Evolutionary conservation across 352 stramenopile genomes (phyloP), one percentile per base, ranked within the genome.

Genomic region (Phytophthora pistaciae): DNA sequence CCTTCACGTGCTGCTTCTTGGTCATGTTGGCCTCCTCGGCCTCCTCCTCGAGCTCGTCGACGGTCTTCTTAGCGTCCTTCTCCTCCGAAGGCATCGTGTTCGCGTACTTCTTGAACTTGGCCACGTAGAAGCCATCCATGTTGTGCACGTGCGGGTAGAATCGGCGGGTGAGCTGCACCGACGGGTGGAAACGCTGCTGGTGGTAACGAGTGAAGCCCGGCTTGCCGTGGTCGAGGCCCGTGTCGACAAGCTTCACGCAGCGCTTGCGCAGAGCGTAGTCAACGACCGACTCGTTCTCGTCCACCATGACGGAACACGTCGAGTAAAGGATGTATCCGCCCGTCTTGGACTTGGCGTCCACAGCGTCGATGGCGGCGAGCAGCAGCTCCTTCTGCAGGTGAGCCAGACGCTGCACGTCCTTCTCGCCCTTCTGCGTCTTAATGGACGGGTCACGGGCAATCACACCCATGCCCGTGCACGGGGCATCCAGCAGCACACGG

Each of bases 111-210:
- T 99, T 97, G 57, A 99, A 97, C 86, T 99, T 99, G 42, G 96
- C 97, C 33, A 99, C 98, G 83, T 98, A 99, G 83, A 99, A 99
- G 42, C 98, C 98, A 83, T 99, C 98, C 98, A 99, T 99, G 85
- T 99, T 99, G 89, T 99, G 98, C 72, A 97, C 97, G 77, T 99
- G 98, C 46, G 98, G 98, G 85, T 99, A 99, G 77, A 99, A 99
- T 59, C 98, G 89, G 36, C 97, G 79, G 42, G 98, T 99, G 46
- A 99, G 83, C 21, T 89, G 86, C 69, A 99, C 76, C 20, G 94
- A 98, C 21, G 97, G 98, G 84, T 99, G 98, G 87, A 99, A 99
- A 60, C 98, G 88, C 70, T 99, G 96, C 74, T 99, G 91, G 76
- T 99, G 93, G 82, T 98, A 99, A 56, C 90, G 87, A 16, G 91